These are phyloP conservation scores for Picea abies DNA, from an alignment of 83 land plant genomes.

Conservation along the genomic window DNA sequence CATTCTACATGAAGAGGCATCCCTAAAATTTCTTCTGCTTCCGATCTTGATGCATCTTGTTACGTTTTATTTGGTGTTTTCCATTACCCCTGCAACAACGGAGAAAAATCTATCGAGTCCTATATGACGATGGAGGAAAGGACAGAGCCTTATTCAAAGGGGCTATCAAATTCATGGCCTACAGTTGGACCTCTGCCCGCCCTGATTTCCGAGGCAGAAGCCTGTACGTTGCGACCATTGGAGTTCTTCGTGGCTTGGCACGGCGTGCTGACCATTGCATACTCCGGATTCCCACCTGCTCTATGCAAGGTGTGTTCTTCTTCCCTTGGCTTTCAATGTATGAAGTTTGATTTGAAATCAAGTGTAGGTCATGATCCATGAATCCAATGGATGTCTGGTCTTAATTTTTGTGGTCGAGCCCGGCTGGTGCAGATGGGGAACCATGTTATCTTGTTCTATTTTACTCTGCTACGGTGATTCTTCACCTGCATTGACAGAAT, in stretches of 20 bases:
- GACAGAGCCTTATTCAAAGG: no score
- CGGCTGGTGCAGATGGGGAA: background rate
- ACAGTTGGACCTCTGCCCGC: background rate
- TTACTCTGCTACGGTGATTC: background rate
- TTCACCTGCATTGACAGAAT: background rate
- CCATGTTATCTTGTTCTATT: background rate
- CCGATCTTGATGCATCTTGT: no score
- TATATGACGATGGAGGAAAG: no score
- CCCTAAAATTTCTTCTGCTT: no score
- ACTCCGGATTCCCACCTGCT: slow-evolving; percentile 29
- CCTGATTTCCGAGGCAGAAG: slow-evolving; percentile 11
- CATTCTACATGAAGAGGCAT: no score
- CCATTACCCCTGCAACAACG: no score
- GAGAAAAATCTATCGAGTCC: no score
- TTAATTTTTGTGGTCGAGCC: background rate
- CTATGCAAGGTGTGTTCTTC: slow-evolving; percentile 17
- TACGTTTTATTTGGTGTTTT: no score
- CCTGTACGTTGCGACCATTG: slow-evolving; percentile 22
- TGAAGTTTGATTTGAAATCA: background rate
- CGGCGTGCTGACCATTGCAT: slow-evolving; percentile 41
- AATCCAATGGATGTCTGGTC: background rate
- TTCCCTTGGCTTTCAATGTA: background rate
- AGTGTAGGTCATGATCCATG: background rate
- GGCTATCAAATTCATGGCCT: no score
- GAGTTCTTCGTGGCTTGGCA: slow-evolving; percentile 42